Percentiles rank a stretch among this genome's conserved stretches.
Evolutionary conservation across 331 rosid genomes (phyloP).

Genomic region (Rhamnella rubrinervis): DNA sequence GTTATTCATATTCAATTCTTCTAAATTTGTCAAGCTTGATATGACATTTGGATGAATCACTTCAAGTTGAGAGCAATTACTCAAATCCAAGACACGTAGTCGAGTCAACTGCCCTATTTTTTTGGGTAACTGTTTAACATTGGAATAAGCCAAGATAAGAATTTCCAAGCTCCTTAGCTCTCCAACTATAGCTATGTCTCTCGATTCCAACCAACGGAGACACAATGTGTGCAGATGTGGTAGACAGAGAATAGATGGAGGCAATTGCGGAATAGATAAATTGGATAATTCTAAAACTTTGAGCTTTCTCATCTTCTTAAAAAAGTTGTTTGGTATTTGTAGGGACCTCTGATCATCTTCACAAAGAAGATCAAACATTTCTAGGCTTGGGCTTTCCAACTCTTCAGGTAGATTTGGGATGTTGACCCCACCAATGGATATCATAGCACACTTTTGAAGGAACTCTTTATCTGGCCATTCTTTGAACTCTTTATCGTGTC

Average conservation of each 20-base stretch:
- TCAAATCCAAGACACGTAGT: constrained; percentile 39
- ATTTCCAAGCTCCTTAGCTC: constrained; percentile 34
- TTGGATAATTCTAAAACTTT: background rate
- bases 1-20: constrained; percentile 40
- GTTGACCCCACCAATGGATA: background rate
- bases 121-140: constrained; percentile 26
- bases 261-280: constrained; percentile 25
- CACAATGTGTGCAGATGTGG: constrained; percentile 31
- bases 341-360: too few relatives aligned
- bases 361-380: too few relatives aligned
- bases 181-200: constrained; percentile 39
- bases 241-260: constrained; percentile 27
- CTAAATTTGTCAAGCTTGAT: constrained; percentile 30
- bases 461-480: background rate
- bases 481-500: background rate
- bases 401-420: constrained; percentile 23
- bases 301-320: constrained; percentile 25
- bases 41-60: constrained; percentile 29
- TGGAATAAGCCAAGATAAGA: constrained; percentile 27
- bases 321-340: too few relatives aligned
- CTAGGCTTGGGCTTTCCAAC: constrained; percentile 32
- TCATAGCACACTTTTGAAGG: background rate
- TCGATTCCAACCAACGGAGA: constrained; percentile 24
- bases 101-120: constrained; percentile 20
- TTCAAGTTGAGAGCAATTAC: constrained; percentile 23